Conservation (phyloP, 805 yeast species). For the Teunomyces pallodes region DNA sequence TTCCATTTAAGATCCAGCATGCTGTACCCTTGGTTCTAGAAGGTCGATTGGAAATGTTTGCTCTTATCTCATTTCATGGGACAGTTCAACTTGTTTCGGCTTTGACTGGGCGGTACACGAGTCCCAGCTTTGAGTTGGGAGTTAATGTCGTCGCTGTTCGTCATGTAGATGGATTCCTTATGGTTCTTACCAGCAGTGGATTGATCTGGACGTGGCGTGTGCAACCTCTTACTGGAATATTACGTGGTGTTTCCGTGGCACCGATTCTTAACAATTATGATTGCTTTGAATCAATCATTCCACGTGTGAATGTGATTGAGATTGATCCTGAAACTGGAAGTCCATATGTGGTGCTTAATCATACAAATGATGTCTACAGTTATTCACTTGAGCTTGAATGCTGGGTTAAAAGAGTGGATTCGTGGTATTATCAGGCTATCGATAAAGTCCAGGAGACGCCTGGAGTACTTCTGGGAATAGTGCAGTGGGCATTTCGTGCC, state of each 20-base stretch:
- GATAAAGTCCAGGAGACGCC: conserved; percentile 5
- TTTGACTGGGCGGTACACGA: conserved; percentile 41
- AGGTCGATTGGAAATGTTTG: conserved; percentile 40
- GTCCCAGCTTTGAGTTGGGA: conserved; percentile 55
- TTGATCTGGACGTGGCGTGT: conserved; percentile 52
- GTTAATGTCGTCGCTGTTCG: conserved; percentile 39
- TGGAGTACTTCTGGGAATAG: conserved; percentile 4
- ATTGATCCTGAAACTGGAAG: conserved; percentile 35
- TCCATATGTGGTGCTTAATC: conserved; percentile 40
- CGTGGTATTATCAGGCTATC: conserved; percentile 32
- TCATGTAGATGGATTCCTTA: conserved; percentile 30
- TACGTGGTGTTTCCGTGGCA: conserved; percentile 50
- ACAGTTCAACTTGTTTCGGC: conserved; percentile 45
- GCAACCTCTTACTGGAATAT: conserved; percentile 25
- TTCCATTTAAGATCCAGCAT: conserved; percentile 49
- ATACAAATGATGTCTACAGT: conserved; percentile 34
- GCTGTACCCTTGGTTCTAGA: conserved; percentile 38
- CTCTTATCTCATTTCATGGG: conserved; percentile 59
- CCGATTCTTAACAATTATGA: conserved; percentile 44
- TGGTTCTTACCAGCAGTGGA: conserved; percentile 51
- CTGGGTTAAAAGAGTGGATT: conserved; percentile 51
- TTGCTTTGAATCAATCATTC: conserved; percentile 8
- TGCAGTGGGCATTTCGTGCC: conserved; percentile 3
- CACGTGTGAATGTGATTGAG: conserved; percentile 21
- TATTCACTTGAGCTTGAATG: conserved; percentile 40